Evolutionary conservation across 345 rosid genomes (phyloP), one percentile per base, ranked within the genome.

Genomic region (Populus deltoides): DNA sequence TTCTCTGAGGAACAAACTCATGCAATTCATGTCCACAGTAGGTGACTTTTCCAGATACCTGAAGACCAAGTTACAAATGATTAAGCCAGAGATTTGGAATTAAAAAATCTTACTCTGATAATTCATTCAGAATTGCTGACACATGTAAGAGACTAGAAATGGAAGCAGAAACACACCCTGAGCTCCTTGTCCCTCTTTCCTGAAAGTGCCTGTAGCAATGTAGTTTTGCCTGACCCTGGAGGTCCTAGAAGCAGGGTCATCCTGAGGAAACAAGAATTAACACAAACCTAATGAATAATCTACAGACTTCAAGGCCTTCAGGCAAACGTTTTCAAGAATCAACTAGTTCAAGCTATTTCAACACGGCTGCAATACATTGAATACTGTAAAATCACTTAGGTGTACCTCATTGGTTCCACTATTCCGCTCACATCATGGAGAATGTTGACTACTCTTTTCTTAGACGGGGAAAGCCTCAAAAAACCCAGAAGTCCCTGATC

Each of bases 181-280:
- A 90, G 71, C 75, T 70, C 79, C 66, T 76, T 73, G 78, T 79
- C 81, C 2, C 49, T 65, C 76, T 85, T 90, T 17, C 86, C 89
- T 0, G 90, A 80, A 53, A 90, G 86, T 45, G 89, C 87, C 31
- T 79, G 88, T 55, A 90, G 82, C 72, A 90, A 62, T 43, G 91
- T 89, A 31, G 92, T 90, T 84, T 89, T 89, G 15, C 94, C 94
- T 0, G 90, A 85, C 18, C 86, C 87, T 22, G 92, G 92, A 27
- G 94, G 94, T 33, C 94, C 94, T 49, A 89, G 81, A 61, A 90
- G 91, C 74, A 90, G 75, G 63, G 89, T 76, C 92, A 90, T 89
- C 68, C 94, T 86, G 86, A 59, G n/a, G 70, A 22, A 35, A 25
- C 72, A 73, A 20, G 24, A 53, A 53, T 7, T 20, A 20, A 20